phyloP scores from a whole-genome alignment of 805 yeast species.

The Sugiyamaella qingdaonensis region DNA sequence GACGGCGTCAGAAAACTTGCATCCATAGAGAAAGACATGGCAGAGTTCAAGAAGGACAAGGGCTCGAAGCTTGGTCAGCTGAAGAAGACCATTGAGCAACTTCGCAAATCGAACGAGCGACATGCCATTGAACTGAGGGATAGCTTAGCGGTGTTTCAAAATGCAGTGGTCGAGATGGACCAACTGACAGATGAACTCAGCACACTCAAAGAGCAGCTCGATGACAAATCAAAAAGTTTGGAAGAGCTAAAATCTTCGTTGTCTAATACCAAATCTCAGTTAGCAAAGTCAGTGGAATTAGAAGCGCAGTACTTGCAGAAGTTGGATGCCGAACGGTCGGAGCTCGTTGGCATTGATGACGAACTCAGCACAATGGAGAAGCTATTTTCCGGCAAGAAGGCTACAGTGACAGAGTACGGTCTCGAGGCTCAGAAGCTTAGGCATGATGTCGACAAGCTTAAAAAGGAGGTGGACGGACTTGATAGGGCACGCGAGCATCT shows the following conservation, averaged over 20 bases:
- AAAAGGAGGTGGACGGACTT: conserved; percentile 15
- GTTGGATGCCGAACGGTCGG: conserved; percentile 52
- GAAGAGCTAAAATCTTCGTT: conserved; percentile 32
- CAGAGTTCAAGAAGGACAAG: conserved; percentile 75
- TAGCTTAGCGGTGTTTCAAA: conserved; percentile 54
- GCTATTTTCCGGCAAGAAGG: conserved; percentile 23
- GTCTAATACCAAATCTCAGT: conserved; percentile 30
- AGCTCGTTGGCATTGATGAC: conserved; percentile 64
- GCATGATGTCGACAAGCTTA: conserved; percentile 30
- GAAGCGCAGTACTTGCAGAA: conserved; percentile 28
- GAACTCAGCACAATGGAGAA: conserved; percentile 55
- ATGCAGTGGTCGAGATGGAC: conserved; percentile 64
- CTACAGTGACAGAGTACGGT: conserved; percentile 26
- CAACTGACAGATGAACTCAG: conserved; percentile 57
- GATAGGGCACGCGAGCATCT: conserved; percentile 41
- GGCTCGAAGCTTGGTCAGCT: conserved; percentile 69
- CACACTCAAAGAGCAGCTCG: conserved; percentile 41
- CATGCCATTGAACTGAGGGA: conserved; percentile 42
- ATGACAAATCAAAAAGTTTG: conserved; percentile 35
- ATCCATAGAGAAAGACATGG: conserved; percentile 66
- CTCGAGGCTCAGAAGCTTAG: conserved; percentile 26
- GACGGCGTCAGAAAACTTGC: conserved; percentile 43
- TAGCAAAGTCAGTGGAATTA: conserved; percentile 28
- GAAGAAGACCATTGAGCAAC: conserved; percentile 35
- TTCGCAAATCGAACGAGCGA: conserved; percentile 36